Evolutionary conservation across 208 protist species (phyloP).

Genomic region (Leishmania lainsoni): DNA sequence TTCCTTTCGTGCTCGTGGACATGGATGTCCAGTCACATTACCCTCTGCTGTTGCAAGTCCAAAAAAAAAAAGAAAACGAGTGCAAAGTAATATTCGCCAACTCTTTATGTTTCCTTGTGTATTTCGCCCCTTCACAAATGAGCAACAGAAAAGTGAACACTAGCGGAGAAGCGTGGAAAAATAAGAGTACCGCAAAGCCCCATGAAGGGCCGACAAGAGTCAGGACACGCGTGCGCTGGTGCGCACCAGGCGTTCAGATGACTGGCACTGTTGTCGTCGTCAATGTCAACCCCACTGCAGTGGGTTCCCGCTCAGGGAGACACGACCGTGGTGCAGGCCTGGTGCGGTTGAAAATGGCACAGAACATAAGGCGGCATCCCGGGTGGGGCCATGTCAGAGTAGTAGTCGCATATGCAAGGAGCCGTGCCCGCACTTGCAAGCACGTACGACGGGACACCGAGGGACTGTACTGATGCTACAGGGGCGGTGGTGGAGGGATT

Average conservation of each 20-base stretch:
- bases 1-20: not conserved
- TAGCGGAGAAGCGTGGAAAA: not conserved
- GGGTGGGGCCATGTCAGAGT: conserved; percentile 9
- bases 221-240: not conserved
- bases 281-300: not conserved
- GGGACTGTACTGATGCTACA: conserved; percentile 24
- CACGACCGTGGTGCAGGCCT: conserved; percentile 27
- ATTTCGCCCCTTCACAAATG: conserved; percentile 3
- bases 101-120: not conserved
- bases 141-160: conserved; percentile 5
- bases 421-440: conserved; percentile 8
- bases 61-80: not conserved
- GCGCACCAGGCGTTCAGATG: not conserved
- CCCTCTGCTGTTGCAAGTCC: not conserved
- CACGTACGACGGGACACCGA: conserved; percentile 25
- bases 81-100: not conserved
- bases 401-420: conserved; percentile 20
- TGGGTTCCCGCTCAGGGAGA: conserved; percentile 19
- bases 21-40: not conserved
- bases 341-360: conserved; percentile 30
- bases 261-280: not conserved
- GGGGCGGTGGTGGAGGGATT: not conserved
- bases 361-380: conserved; percentile 31
- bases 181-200: not conserved
- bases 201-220: not conserved